A percentile compares a stretch with the other conserved stretches of the same genome.
These are phyloP conservation scores for Gigaspora rosea DNA, from an alignment of 192 early-diverging fungal species.

Conservation along the genomic window DNA sequence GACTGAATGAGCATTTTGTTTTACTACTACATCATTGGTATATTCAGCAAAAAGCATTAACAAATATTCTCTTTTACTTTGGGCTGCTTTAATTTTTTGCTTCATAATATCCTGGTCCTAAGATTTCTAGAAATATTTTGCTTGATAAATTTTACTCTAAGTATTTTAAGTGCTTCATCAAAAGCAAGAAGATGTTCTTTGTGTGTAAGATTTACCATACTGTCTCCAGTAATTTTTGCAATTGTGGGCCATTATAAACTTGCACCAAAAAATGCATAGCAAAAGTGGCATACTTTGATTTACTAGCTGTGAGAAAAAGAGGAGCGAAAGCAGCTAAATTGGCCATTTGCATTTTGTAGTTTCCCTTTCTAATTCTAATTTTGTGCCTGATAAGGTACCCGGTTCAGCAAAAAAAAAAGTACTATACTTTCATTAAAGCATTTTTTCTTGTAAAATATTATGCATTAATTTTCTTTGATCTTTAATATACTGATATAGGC, in stretches of 20 bases:
- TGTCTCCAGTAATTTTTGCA: background rate
- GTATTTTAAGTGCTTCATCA: constrained; percentile 18
- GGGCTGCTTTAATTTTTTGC: constrained; percentile 7
- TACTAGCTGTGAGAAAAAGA: background rate
- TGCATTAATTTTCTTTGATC: background rate
- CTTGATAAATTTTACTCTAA: constrained; percentile 8
- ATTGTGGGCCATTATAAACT: background rate
- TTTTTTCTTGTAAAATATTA: background rate
- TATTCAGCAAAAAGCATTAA: constrained; percentile 18
- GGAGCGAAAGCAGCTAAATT: background rate
- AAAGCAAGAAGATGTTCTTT: background rate
- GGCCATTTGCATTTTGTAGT: too few species aligned
- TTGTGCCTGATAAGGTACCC: background rate
- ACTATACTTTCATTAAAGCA: background rate
- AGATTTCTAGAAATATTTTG: constrained; percentile 18
- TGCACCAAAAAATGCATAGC: background rate
- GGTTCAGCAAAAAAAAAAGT: background rate
- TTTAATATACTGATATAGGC: background rate
- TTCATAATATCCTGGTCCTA: background rate
- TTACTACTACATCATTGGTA: background rate
- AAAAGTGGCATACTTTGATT: background rate
- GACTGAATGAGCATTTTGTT: background rate
- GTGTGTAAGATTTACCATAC: constrained; percentile 7
- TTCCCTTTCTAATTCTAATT: too few species aligned
- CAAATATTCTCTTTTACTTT: constrained; percentile 3